These are phyloP conservation scores for Saccharata proteae DNA, from an alignment of 2,329 filamentous ascomycete genomes.

Conservation along the genomic window DNA sequence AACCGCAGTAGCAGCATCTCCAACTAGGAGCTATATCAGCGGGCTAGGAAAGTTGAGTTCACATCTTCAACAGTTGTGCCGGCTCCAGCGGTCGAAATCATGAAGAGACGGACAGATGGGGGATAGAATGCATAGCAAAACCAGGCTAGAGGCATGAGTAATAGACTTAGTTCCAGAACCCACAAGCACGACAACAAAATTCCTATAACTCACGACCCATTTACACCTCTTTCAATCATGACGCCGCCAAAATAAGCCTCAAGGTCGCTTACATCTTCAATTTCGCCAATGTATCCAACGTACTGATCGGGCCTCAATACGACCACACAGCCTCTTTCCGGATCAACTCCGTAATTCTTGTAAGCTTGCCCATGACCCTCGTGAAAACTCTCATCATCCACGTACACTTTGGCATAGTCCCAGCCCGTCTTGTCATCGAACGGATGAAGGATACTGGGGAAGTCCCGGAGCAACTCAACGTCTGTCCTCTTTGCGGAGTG, in stretches of 20 bases:
- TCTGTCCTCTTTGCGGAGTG: slow-evolving; percentile 42
- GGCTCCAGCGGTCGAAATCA: too few relatives aligned
- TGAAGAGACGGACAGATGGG: too few relatives aligned
- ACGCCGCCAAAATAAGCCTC: slow-evolving; percentile 14
- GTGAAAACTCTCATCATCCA: slow-evolving; percentile 33
- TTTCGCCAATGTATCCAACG: slow-evolving; percentile 35
- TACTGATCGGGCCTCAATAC: slow-evolving; percentile 57
- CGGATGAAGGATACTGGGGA: slow-evolving; percentile 33
- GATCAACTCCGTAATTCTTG: slow-evolving; percentile 46
- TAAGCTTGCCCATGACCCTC: slow-evolving; percentile 37
- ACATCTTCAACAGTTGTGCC: too few relatives aligned
- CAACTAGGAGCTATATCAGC: too few relatives aligned
- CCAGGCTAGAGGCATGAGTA: too few relatives aligned
- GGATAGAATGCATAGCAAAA: too few relatives aligned
- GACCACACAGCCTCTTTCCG: slow-evolving; percentile 43
- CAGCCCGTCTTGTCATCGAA: slow-evolving; percentile 26
- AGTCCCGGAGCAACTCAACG: slow-evolving; percentile 29
- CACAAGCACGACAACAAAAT: too few relatives aligned
- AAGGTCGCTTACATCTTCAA: slow-evolving; percentile 21
- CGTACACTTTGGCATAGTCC: slow-evolving; percentile 33
- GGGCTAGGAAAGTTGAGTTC: too few relatives aligned
- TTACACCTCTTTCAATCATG: slow-evolving; percentile 4
- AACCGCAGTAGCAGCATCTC: too few relatives aligned
- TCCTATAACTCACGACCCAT: not conserved
- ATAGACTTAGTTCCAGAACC: too few relatives aligned